Conservation (phyloP, 768 basidiomycete genomes). For the Sistotremastrum niveocremeum region DNA sequence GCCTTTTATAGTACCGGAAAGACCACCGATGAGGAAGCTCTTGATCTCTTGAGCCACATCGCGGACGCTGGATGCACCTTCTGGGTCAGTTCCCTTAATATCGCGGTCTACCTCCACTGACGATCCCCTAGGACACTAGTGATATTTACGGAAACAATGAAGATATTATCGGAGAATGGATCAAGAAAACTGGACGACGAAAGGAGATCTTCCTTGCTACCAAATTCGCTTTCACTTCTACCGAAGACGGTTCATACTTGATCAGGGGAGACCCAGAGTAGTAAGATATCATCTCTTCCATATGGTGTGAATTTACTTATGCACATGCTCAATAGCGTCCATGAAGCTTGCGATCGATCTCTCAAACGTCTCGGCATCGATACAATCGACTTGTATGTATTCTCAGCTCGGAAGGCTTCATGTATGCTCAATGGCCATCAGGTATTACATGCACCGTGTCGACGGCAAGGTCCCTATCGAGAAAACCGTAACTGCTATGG, state of each 20-base stretch:
- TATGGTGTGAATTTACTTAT: no score
- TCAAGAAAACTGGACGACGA: conserved; percentile 13
- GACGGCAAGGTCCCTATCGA: conserved; percentile 13
- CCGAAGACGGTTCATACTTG: no score
- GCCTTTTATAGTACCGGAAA: no score
- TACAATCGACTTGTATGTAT: conserved; percentile 14
- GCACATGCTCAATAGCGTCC: conserved; percentile 10
- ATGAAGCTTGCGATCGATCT: conserved; percentile 23
- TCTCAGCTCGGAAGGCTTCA: not conserved
- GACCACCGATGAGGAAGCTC: no score
- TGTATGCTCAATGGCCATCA: not conserved
- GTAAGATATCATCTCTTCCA: no score
- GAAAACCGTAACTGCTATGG: conserved; percentile 13
- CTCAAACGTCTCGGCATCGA: conserved; percentile 15
- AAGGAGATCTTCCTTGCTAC: conserved; percentile 17
- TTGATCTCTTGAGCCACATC: no score
- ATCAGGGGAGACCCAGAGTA: no score
- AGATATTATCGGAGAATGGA: conserved; percentile 28
- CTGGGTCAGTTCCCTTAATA: no score
- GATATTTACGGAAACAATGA: conserved; percentile 33
- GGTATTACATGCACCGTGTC: conserved; percentile 8
- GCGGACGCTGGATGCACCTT: no score
- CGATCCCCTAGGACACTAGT: conserved; percentile 30
- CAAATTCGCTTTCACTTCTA: conserved; percentile 2
- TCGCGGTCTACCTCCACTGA: no score